These are phyloP conservation scores for Tuber indicum DNA, from an alignment of 495 filamentous ascomycete genomes.

Conservation along the genomic window DNA sequence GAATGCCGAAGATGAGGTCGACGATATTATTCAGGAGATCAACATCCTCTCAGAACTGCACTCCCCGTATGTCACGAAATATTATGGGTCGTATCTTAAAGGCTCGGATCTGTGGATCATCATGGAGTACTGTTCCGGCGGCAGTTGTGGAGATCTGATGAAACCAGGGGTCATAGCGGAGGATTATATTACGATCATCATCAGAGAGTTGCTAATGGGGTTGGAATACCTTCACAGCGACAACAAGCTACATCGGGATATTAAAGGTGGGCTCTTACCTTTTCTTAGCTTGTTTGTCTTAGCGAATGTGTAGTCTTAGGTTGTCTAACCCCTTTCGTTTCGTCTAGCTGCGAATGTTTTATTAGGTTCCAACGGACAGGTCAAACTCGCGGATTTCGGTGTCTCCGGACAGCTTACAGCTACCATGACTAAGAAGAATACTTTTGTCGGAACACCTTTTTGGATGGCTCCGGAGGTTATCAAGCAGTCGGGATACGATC, in stretches of 20 bases:
- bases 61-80: constrained; percentile 88
- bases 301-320: constrained; percentile 6
- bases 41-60: constrained; percentile 89
- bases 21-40: constrained; percentile 97
- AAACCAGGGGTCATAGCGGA: constrained; percentile 90
- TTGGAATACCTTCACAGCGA: constrained; percentile 90
- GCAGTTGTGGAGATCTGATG: constrained; percentile 88
- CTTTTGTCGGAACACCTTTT: constrained; percentile 97
- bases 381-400: constrained; percentile 96
- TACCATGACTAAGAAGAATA: constrained; percentile 96
- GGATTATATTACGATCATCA: constrained; percentile 88
- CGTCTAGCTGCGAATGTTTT: constrained; percentile 73
- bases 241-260: constrained; percentile 94
- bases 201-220: constrained; percentile 79
- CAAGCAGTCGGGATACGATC: constrained; percentile 92
- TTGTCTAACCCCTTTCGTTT: constrained; percentile 7
- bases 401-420: constrained; percentile 94
- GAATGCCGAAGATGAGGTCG: constrained; percentile 93
- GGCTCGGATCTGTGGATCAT: constrained; percentile 98
- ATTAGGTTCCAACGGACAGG: constrained; percentile 77
- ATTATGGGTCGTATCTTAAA: constrained; percentile 88
- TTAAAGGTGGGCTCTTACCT: constrained; percentile 54
- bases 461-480: constrained; percentile 99
- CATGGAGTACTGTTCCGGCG: constrained; percentile 94
- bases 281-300: constrained; percentile 6